Conservation (phyloP, 2,329 filamentous ascomycete genomes). For the Apiospora kogelbergensis region DNA sequence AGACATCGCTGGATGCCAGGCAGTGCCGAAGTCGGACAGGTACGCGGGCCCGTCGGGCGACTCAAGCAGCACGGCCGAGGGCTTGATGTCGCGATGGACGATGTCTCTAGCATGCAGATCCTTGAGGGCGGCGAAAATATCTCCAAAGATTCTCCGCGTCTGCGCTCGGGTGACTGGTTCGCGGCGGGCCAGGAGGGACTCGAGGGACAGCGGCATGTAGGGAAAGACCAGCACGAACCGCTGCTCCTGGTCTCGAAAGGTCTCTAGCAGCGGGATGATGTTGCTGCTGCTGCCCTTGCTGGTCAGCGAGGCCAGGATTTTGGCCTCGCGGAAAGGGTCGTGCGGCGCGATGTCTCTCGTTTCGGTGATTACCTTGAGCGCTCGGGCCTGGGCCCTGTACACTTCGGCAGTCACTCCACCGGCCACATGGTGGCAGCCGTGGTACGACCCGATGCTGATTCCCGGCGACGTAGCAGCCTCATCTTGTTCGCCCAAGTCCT, state of each 20-base stretch:
- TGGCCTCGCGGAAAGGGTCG: conserved; percentile 75
- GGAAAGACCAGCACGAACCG: conserved; percentile 82
- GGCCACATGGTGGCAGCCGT: conserved; percentile 53
- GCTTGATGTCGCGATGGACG: conserved; percentile 92
- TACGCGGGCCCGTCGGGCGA: conserved; percentile 70
- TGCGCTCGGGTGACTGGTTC: conserved; percentile 34
- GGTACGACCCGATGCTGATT: conserved; percentile 53
- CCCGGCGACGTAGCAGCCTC: conserved; percentile 29
- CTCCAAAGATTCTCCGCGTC: conserved; percentile 51
- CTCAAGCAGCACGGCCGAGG: conserved; percentile 78
- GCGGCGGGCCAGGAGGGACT: conserved; percentile 58
- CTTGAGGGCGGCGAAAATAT: conserved; percentile 69
- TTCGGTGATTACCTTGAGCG: conserved; percentile 84
- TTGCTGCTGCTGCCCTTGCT: conserved; percentile 38
- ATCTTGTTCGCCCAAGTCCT: conserved; percentile 1
- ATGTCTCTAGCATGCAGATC: conserved; percentile 74
- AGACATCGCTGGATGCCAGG: conserved; percentile 69
- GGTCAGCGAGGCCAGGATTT: conserved; percentile 63
- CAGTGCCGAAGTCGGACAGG: conserved; percentile 89
- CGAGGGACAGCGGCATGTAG: conserved; percentile 74
- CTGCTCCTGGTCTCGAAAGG: conserved; percentile 69
- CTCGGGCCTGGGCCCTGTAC: conserved; percentile 65
- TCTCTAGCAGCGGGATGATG: conserved; percentile 69
- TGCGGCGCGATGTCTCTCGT: conserved; percentile 76
- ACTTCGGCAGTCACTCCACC: conserved; percentile 80